Conservation (phyloP, 768 basidiomycete genomes). For the Leccinum variicolor region DNA sequence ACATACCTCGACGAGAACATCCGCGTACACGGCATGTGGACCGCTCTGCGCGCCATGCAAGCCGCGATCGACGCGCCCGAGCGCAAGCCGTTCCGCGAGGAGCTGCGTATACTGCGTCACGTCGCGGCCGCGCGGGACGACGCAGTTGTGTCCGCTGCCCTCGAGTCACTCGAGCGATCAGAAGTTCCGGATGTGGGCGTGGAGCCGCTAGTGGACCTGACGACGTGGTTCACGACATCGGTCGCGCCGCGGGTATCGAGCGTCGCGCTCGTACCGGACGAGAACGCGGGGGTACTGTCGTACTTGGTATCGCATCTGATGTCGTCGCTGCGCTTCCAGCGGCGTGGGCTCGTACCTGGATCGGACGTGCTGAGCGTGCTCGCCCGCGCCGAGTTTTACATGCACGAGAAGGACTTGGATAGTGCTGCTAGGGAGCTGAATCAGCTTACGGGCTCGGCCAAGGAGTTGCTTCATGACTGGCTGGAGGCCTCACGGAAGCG, state of each 20-base stretch:
- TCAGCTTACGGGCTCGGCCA: conserved; percentile 80
- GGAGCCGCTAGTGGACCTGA: conserved; percentile 11
- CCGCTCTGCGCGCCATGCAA: conserved; percentile 80
- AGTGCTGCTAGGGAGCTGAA: conserved; percentile 86
- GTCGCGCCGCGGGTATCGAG: conserved; percentile 81
- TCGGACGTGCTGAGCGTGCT: conserved; percentile 84
- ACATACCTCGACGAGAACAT: conserved; percentile 90
- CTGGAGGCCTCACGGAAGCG: conserved; percentile 82
- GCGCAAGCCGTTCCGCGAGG: conserved; percentile 84
- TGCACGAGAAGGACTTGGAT: conserved; percentile 89
- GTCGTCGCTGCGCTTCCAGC: conserved; percentile 73
- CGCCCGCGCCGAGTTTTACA: conserved; percentile 82
- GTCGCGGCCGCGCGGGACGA: conserved; percentile 71
- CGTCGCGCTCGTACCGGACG: conserved; percentile 92
- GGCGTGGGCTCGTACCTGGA: conserved; percentile 69
- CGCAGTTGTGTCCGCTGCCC: conserved; percentile 40
- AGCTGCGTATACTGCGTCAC: conserved; percentile 80
- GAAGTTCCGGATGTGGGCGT: background rate
- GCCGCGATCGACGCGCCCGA: conserved; percentile 61
- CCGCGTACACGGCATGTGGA: conserved; percentile 88
- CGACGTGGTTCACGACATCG: conserved; percentile 84
- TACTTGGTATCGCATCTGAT: conserved; percentile 80
- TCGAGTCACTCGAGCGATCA: background rate
- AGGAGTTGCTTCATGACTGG: conserved; percentile 79
- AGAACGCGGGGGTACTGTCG: conserved; percentile 83